Evolutionary conservation across 805 yeast genomes (phyloP).

Genomic region (Sugiyamaella lignohabitans): DNA sequence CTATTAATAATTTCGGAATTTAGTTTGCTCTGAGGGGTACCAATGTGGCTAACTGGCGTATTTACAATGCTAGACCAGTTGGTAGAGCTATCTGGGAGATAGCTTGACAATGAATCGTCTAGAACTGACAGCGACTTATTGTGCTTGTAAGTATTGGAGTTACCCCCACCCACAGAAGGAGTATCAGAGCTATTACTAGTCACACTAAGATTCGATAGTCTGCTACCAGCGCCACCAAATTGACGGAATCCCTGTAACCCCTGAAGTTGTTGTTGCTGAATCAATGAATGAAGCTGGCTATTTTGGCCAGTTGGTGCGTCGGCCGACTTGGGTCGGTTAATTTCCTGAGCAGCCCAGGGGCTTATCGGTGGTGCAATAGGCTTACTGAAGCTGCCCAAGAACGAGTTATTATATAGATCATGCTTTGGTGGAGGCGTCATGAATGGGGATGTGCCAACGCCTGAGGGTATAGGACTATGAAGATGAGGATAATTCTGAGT

Average conservation of each 20-base stretch:
- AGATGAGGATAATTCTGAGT: not conserved
- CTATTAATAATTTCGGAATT: constrained; percentile 27
- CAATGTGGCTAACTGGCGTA: constrained; percentile 21
- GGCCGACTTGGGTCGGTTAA: constrained; percentile 26
- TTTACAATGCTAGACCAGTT: constrained; percentile 29
- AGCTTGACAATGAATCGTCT: constrained; percentile 11
- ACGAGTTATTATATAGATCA: constrained; percentile 21
- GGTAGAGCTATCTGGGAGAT: constrained; percentile 16
- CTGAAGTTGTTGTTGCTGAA: not conserved
- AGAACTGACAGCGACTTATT: constrained; percentile 17
- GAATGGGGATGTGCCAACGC: constrained; percentile 8
- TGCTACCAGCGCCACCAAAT: not conserved
- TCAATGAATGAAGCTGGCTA: not conserved
- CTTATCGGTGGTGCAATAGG: constrained; percentile 18
- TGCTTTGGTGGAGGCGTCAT: constrained; percentile 18
- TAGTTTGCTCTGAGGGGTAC: constrained; percentile 16
- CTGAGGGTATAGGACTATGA: not conserved
- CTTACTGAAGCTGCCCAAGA: constrained; percentile 14
- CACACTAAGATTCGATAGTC: not conserved
- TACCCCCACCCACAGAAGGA: constrained; percentile 1
- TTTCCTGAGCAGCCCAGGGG: constrained; percentile 24
- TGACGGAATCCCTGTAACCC: too few relatives aligned
- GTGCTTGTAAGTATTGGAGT: constrained; percentile 6
- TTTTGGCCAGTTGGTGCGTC: constrained; percentile 2
- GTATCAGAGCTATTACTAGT: not conserved